Evolutionary conservation across 331 rosid genomes (phyloP), one percentile per base, ranked within the genome.

Genomic region (Malus hybrid): DNA sequence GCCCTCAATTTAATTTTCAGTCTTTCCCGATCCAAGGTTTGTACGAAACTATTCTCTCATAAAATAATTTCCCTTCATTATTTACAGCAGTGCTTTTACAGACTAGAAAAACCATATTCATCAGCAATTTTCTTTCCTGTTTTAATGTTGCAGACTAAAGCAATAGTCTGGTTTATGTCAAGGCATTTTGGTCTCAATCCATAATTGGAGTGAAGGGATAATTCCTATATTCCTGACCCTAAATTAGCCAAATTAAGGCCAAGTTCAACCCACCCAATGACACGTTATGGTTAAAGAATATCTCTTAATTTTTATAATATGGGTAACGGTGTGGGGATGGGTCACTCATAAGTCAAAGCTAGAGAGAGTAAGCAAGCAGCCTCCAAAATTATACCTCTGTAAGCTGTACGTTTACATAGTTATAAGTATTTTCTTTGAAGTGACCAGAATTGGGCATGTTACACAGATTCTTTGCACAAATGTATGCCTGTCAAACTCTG

Each of bases 21-120:
- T 76, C 90, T 92, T 67, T 75, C 88, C 79, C 90, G 96, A 55
- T 90, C 95, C 60, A 94, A 94, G 99, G 99, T 94, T 80, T 42
- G 83, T 70, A 60, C 24, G 34, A 56, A 36, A 2, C n/a, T 55
- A 34, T n/a, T 32, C 32, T 63, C 24, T 33, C 79, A 14, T 66
- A 31, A 39, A 55, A 63, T 61, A 13, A 31, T 70, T 52, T 80
- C 15, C 79, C 27, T 65, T 62, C 67, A 60, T 60, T 44, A 60
- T 31, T 9, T 50, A 16, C 42, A 9, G 36, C 34, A 42, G n/a
- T 42, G 59, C 69, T 39, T 22, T 4, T 72, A n/a, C 3, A 22
- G 61, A 33, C 50, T 44, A 29, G 36, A 28, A 16, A 24, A 72
- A 34, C 24, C 22, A 7, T 59, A 59, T 59, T 59, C 64, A 59